Percentiles rank a stretch among this genome's conserved stretches.
Evolutionary conservation across 345 rosid species (phyloP).

Genomic region (Hypericum perforatum): DNA sequence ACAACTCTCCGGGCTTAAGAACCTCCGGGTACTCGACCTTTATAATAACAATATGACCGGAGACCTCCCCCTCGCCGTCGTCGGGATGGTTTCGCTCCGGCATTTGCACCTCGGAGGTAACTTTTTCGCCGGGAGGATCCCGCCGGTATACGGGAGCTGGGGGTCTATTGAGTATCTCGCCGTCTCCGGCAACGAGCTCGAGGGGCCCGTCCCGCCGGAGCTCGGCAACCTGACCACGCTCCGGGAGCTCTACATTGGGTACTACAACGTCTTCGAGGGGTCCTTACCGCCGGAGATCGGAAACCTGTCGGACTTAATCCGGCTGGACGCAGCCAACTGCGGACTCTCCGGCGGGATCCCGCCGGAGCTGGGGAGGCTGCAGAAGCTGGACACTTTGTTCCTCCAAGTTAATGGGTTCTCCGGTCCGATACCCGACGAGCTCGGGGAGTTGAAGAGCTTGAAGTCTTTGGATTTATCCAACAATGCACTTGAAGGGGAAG

Average conservation of each 20-base stretch:
- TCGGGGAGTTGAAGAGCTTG: constrained; percentile 55
- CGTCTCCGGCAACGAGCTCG: constrained; percentile 69
- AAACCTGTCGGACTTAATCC: constrained; percentile 47
- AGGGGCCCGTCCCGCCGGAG: constrained; percentile 63
- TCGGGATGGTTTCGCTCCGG: constrained; percentile 50
- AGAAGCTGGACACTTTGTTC: constrained; percentile 71
- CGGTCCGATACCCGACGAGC: constrained; percentile 48
- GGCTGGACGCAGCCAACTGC: constrained; percentile 67
- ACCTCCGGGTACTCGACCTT: constrained; percentile 71
- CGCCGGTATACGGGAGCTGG: constrained; percentile 65
- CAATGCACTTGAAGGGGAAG: constrained; percentile 69
- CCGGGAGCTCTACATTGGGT: constrained; percentile 69
- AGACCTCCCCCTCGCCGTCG: constrained; percentile 50
- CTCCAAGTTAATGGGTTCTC: constrained; percentile 70
- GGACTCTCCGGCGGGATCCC: constrained; percentile 59
- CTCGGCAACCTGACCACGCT: constrained; percentile 57
- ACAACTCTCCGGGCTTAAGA: constrained; percentile 40
- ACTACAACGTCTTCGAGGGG: constrained; percentile 54
- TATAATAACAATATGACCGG: constrained; percentile 93
- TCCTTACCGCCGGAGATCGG: constrained; percentile 75
- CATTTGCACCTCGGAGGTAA: constrained; percentile 86
- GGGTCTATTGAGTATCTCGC: constrained; percentile 58
- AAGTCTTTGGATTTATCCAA: constrained; percentile 85
- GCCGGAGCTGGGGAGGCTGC: constrained; percentile 46
- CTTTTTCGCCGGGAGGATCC: constrained; percentile 66